These are phyloP conservation scores for Kurtzmaniella quercitrusa DNA, from an alignment of 1,139 yeast species.

Conservation along the genomic window DNA sequence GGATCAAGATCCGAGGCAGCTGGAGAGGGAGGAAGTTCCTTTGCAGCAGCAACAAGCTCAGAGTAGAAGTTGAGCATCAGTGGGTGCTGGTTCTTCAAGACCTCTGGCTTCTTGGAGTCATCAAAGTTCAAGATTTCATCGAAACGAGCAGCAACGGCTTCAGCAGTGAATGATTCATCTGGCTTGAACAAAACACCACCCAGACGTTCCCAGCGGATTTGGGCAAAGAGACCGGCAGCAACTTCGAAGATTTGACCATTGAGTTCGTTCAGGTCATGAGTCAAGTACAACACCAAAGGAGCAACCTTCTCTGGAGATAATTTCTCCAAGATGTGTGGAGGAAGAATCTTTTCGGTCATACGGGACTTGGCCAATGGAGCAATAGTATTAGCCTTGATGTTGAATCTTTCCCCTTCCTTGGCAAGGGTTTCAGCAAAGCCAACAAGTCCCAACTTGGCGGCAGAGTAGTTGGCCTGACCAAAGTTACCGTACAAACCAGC, in stretches of 20 bases:
- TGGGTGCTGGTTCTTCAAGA: conserved; percentile 63
- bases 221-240: conserved; percentile 92
- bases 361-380: conserved; percentile 95
- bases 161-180: conserved; percentile 75
- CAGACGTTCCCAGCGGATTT: conserved; percentile 93
- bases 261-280: conserved; percentile 55
- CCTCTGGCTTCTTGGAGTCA: conserved; percentile 48
- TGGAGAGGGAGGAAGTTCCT: conserved; percentile 54
- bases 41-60: conserved; percentile 50
- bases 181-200: conserved; percentile 84
- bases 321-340: conserved; percentile 76
- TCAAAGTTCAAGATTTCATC: conserved; percentile 61
- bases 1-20: conserved; percentile 40
- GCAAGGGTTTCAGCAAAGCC: conserved; percentile 94
- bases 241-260: conserved; percentile 83
- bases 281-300: conserved; percentile 78
- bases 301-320: conserved; percentile 86
- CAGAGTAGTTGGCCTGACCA: conserved; percentile 95
- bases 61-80: conserved; percentile 55
- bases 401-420: conserved; percentile 84
- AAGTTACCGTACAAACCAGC: conserved; percentile 96
- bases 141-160: conserved; percentile 71
- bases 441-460: conserved; percentile 86
- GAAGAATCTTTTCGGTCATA: conserved; percentile 90
- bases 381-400: conserved; percentile 79